Evolutionary conservation across 148 eudicot species (phyloP).

Genomic region (Camellia japonica): DNA sequence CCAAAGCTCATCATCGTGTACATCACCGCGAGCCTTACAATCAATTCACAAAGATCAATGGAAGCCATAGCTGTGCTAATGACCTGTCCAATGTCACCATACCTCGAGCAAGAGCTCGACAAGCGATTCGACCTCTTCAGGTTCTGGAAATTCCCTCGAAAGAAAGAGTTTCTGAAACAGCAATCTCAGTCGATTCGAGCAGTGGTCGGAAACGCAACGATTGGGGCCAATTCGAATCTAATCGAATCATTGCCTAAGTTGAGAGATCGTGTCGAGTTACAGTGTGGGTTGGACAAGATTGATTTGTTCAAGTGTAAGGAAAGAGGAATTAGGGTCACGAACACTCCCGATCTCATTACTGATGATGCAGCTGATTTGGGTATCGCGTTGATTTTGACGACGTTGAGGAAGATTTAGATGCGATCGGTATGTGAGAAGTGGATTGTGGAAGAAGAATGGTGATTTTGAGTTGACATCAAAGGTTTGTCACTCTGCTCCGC

Average conservation of each 20-base stretch:
- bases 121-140: conserved; percentile 37
- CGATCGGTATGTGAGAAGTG: conserved; percentile 12
- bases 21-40: background rate
- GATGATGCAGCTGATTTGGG: conserved; percentile 17
- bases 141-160: conserved; percentile 21
- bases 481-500: background rate
- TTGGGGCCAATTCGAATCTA: conserved; percentile 10
- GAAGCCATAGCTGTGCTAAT: conserved; percentile 43
- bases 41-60: conserved; percentile 17
- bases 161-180: conserved; percentile 8
- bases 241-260: conserved; percentile 11
- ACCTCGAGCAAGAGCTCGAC: conserved; percentile 39
- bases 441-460: background rate
- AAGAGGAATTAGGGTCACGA: conserved; percentile 1
- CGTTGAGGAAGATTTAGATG: conserved; percentile 1
- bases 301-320: conserved; percentile 2
- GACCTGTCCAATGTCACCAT: conserved; percentile 38
- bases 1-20: background rate
- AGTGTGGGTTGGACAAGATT: conserved; percentile 17
- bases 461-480: conserved; percentile 1
- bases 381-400: conserved; percentile 3
- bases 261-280: conserved; percentile 18
- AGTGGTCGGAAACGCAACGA: background rate
- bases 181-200: conserved; percentile 4
- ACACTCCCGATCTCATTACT: conserved; percentile 1